Conservation (phyloP, 140 eudicot species). For the Anethum foeniculum region DNA sequence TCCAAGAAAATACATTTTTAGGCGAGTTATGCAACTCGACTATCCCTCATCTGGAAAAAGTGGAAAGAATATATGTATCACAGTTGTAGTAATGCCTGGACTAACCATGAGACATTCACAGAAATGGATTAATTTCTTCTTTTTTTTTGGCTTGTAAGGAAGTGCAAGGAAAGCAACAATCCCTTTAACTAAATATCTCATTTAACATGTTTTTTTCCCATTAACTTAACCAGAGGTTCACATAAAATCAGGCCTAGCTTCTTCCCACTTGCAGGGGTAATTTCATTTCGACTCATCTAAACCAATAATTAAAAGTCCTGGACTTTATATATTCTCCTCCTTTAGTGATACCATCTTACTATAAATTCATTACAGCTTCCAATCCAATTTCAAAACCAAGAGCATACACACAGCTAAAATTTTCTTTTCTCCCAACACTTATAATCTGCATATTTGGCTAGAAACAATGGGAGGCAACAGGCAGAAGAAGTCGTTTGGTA, state of each 20-base stretch:
- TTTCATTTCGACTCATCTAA: neutral
- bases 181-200: too few relatives aligned
- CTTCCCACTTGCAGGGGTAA: neutral
- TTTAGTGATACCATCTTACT: slow-evolving; percentile 1
- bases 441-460: neutral
- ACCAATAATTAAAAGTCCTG: neutral
- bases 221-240: neutral
- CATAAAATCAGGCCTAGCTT: neutral
- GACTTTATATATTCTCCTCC: slow-evolving; percentile 18
- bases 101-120: neutral
- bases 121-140: neutral
- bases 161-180: neutral
- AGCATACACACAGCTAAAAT: neutral
- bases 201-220: neutral
- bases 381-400: slow-evolving; percentile 2
- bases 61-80: neutral
- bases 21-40: neutral
- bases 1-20: neutral
- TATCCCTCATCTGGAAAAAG: neutral
- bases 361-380: slow-evolving; percentile 17
- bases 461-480: slow-evolving; percentile 28
- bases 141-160: neutral
- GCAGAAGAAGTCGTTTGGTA: slow-evolving; percentile 21
- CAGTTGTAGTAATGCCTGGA: neutral
- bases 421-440: neutral